Evolutionary conservation across 768 basidiomycete genomes (phyloP).

Genomic region (Hydnomerulius pinastri): DNA sequence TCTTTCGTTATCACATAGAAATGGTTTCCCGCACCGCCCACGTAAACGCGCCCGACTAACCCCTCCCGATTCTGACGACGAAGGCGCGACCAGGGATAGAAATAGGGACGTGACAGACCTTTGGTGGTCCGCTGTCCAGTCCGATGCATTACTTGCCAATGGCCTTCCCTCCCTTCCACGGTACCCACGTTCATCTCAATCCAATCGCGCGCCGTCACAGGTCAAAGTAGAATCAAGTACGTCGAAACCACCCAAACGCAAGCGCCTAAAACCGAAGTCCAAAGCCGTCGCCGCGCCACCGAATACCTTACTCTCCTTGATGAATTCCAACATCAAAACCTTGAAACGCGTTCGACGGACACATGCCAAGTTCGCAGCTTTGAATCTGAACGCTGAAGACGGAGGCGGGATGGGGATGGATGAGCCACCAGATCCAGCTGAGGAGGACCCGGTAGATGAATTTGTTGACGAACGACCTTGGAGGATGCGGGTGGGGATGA

Average conservation of each 20-base stretch:
- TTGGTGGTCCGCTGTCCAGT: constrained; percentile 78
- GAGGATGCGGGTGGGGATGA: constrained; percentile 33
- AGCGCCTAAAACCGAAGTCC: constrained; percentile 24
- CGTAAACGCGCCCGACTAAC: constrained; percentile 62
- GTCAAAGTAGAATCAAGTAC: constrained; percentile 14
- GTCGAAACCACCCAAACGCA: constrained; percentile 17
- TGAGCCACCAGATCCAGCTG: constrained; percentile 33
- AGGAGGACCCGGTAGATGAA: constrained; percentile 29
- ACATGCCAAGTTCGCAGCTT: constrained; percentile 67
- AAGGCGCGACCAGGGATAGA: constrained; percentile 29
- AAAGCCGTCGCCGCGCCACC: constrained; percentile 25
- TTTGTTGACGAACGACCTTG: constrained; percentile 64
- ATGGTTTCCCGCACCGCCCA: constrained; percentile 42
- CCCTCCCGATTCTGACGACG: constrained; percentile 40
- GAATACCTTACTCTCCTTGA: constrained; percentile 59
- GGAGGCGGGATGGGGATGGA: constrained; percentile 38
- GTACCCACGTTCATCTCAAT: constrained; percentile 25
- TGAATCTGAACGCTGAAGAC: constrained; percentile 42
- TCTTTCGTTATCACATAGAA: constrained; percentile 13
- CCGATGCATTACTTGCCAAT: constrained; percentile 60
- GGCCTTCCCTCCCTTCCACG: constrained; percentile 58
- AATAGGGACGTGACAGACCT: constrained; percentile 49
- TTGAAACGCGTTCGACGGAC: constrained; percentile 73
- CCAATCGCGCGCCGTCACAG: constrained; percentile 4
- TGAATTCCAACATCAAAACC: constrained; percentile 78